Evolutionary conservation across 2,329 filamentous ascomycete genomes (phyloP).

Genomic region (Trichophaea hybrida): DNA sequence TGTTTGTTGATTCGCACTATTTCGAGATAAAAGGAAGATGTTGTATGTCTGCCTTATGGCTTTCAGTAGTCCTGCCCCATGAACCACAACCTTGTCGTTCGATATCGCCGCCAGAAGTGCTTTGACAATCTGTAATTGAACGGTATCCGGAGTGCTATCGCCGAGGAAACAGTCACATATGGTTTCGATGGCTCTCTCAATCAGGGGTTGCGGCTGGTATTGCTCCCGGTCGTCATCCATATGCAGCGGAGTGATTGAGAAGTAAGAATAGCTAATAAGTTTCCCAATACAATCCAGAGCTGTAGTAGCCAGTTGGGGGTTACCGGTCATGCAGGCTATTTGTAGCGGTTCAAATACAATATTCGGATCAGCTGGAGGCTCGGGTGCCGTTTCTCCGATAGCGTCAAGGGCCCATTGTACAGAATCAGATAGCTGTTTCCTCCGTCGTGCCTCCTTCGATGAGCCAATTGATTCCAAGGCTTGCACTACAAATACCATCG

Average conservation of each 20-base stretch:
- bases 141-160: slow-evolving; percentile 78
- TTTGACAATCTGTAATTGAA: slow-evolving; percentile 96
- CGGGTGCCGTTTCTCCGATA: slow-evolving; percentile 69
- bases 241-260: slow-evolving; percentile 47
- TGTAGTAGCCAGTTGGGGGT: slow-evolving; percentile 70
- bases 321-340: slow-evolving; percentile 74
- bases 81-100: slow-evolving; percentile 97
- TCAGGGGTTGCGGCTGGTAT: slow-evolving; percentile 49
- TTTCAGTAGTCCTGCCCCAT: slow-evolving; percentile 88
- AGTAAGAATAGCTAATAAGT: slow-evolving; percentile 97
- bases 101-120: slow-evolving; percentile 86
- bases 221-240: slow-evolving; percentile 35
- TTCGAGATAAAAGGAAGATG: slow-evolving; percentile 91
- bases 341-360: slow-evolving; percentile 82
- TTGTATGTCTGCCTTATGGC: slow-evolving; percentile 97
- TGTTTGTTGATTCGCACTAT: slow-evolving; percentile 86
- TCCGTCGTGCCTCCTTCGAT: slow-evolving; percentile 80
- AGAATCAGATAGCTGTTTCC: slow-evolving; percentile 68
- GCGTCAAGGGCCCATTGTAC: slow-evolving; percentile 68
- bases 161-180: slow-evolving; percentile 99
- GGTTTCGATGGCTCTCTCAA: slow-evolving; percentile 94
- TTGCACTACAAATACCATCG: slow-evolving; percentile 87
- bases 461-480: slow-evolving; percentile 82
- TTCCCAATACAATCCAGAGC: slow-evolving; percentile 97
- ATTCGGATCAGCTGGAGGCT: slow-evolving; percentile 68